Conservation (phyloP, 1,284 basidiomycete species). For the Sanghuangporus baumii region DNA sequence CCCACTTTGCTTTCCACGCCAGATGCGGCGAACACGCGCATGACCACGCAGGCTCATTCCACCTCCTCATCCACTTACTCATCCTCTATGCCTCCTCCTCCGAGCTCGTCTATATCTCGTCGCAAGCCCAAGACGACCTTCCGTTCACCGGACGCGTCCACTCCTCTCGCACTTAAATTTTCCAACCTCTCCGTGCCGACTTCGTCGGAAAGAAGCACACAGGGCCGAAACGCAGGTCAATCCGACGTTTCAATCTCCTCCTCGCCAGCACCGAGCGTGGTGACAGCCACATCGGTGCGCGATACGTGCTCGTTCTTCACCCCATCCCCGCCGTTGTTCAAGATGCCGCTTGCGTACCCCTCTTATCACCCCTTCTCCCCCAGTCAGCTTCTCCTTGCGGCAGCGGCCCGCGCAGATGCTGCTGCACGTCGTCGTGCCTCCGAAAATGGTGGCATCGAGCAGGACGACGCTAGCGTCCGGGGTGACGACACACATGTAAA, state of each 20-base stretch:
- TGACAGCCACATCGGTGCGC: slow-evolving; percentile 4
- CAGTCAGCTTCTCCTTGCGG: slow-evolving; percentile 56
- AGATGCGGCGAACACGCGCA: slow-evolving; percentile 15
- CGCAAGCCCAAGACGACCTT: slow-evolving; percentile 30
- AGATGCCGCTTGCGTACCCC: slow-evolving; percentile 46
- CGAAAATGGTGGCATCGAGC: slow-evolving; percentile 28
- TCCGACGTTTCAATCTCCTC: neutral
- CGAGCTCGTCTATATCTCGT: slow-evolving; percentile 21
- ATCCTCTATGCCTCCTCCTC: slow-evolving; percentile 4
- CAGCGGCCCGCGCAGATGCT: slow-evolving; percentile 56
- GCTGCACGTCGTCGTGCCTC: slow-evolving; percentile 46
- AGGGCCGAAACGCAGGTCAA: neutral
- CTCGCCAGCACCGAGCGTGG: slow-evolving; percentile 6
- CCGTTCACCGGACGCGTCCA: slow-evolving; percentile 27
- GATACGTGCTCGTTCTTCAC: slow-evolving; percentile 16
- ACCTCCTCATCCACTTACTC: neutral
- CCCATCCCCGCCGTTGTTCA: slow-evolving; percentile 18
- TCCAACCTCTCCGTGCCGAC: slow-evolving; percentile 16
- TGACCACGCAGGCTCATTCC: slow-evolving; percentile 7
- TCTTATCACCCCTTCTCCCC: slow-evolving; percentile 56
- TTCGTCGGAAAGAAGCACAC: neutral
- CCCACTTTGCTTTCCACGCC: slow-evolving; percentile 23
- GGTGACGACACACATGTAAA: slow-evolving; percentile 28
- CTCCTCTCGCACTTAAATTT: slow-evolving; percentile 21
- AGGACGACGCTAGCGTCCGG: slow-evolving; percentile 27